These are phyloP conservation scores for Botrytis squamosa DNA, from an alignment of 2,329 filamentous ascomycete genomes.

Conservation along the genomic window DNA sequence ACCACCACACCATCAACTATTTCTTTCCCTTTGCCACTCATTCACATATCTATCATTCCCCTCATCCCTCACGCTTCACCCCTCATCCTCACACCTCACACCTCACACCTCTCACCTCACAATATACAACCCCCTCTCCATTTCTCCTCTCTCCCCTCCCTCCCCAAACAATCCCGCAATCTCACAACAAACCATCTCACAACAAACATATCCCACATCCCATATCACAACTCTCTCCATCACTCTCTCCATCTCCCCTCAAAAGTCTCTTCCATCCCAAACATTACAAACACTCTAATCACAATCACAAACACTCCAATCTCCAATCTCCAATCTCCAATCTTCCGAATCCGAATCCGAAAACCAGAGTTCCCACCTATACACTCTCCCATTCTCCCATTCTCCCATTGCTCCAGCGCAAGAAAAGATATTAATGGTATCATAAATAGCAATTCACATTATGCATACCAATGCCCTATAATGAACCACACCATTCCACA, in stretches of 20 bases:
- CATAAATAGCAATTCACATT: constrained; percentile 19
- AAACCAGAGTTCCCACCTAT: neutral
- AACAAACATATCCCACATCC: neutral
- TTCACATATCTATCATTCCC: no score
- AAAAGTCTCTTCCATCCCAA: neutral
- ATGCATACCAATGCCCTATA: neutral
- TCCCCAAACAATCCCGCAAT: neutral
- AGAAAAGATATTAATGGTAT: neutral
- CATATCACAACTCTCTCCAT: no score
- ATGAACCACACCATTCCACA: neutral
- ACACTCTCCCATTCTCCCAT: neutral
- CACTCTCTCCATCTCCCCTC: no score
- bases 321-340: neutral
- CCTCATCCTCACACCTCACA: no score
- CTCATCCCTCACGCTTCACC: no score
- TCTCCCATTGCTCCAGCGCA: neutral
- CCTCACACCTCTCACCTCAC: no score
- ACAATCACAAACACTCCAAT: no score
- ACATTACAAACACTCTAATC: neutral
- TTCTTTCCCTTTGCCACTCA: neutral
- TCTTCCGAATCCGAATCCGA: neutral
- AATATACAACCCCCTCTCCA: no score
- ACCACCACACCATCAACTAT: neutral
- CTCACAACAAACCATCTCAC: no score
- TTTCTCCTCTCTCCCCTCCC: no score